These are phyloP conservation scores for Phytopythium sindhum DNA, from an alignment of 352 stramenopile species.

Conservation along the genomic window DNA sequence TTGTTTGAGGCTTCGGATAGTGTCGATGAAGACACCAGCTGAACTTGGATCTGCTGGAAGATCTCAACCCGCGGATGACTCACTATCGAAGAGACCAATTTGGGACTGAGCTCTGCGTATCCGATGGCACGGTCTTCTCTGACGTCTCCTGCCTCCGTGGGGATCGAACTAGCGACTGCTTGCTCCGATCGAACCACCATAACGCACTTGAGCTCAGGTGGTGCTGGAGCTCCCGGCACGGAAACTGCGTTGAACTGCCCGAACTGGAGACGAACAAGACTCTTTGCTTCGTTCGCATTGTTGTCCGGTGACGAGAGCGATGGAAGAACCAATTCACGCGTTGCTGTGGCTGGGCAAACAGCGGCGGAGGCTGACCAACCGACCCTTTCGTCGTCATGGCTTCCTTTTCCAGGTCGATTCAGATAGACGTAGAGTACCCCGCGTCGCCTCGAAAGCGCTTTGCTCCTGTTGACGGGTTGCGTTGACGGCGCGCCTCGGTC, in stretches of 20 bases:
- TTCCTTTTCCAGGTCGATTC: not conserved
- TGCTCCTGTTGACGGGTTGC: not conserved
- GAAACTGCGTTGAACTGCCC: not conserved
- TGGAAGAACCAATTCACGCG: not conserved
- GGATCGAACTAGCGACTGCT: not conserved
- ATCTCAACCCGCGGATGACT: constrained; percentile 11
- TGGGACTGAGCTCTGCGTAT: not conserved
- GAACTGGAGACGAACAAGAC: not conserved
- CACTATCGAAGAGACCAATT: not conserved
- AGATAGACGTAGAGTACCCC: not conserved
- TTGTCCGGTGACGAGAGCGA: not conserved
- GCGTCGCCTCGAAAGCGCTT: not conserved
- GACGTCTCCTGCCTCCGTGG: not conserved
- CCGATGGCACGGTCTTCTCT: not conserved
- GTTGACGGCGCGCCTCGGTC: no score
- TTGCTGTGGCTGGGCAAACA: not conserved
- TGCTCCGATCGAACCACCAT: not conserved
- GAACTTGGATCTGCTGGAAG: constrained; percentile 5
- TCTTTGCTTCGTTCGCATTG: not conserved
- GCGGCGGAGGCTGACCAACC: not conserved
- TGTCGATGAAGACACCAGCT: not conserved
- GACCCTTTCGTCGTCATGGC: not conserved
- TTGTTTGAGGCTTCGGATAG: not conserved
- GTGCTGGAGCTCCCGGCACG: not conserved
- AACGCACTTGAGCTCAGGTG: not conserved